Evolutionary conservation across 352 stramenopile species (phyloP).

Genomic region (Pelagophyceae sp.): DNA sequence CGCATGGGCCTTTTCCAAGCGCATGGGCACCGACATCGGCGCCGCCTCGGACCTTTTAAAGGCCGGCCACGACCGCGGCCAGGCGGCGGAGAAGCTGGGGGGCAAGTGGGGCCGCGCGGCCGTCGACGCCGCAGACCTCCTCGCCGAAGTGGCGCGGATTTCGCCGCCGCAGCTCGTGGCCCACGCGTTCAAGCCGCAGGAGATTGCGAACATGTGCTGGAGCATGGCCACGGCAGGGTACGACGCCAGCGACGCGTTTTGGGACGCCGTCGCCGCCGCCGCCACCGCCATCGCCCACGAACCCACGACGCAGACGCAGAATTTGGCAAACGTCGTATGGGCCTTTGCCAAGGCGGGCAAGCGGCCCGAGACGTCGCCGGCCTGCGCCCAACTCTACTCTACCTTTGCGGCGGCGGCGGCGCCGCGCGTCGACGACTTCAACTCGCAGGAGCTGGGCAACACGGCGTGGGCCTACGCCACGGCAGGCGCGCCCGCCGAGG

Average conservation of each 20-base stretch:
- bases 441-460: slow-evolving; percentile 51
- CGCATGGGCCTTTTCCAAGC: slow-evolving; percentile 11
- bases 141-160: slow-evolving; percentile 34
- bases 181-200: slow-evolving; percentile 50
- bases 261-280: neutral
- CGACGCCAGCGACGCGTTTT: neutral
- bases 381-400: neutral
- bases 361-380: neutral
- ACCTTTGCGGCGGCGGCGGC: slow-evolving; percentile 35
- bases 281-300: neutral
- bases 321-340: slow-evolving; percentile 45
- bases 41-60: neutral
- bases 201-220: slow-evolving; percentile 50
- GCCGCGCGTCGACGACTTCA: slow-evolving; percentile 37
- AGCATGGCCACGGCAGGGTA: slow-evolving; percentile 37
- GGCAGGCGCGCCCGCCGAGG: slow-evolving; percentile 8
- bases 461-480: slow-evolving; percentile 51
- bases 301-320: slow-evolving; percentile 20
- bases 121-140: neutral
- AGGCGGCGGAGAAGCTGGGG: neutral
- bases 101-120: neutral
- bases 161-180: slow-evolving; percentile 36
- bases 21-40: neutral
- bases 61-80: neutral
- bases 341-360: slow-evolving; percentile 34